Conservation (phyloP, 192 early-diverging fungal species). For the Spizellomyces punctatus region DNA sequence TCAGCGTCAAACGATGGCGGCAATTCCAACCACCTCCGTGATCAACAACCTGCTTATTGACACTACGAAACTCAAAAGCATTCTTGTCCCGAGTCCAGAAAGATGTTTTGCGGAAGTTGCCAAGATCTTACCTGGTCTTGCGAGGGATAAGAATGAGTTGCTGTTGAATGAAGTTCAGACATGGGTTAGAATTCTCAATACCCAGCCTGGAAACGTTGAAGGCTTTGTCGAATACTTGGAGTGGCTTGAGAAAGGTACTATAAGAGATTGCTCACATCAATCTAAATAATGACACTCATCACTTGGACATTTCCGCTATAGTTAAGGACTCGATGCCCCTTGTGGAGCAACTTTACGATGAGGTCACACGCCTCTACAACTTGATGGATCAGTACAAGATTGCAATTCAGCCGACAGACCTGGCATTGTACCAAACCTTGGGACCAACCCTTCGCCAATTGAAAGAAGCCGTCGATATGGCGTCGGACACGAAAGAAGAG, state of each 20-base stretch:
- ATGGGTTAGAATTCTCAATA: constrained; percentile 58
- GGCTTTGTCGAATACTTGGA: constrained; percentile 65
- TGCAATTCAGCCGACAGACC: constrained; percentile 58
- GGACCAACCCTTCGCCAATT: constrained; percentile 56
- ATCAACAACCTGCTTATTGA: constrained; percentile 62
- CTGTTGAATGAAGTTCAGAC: constrained; percentile 59
- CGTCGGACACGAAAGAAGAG: constrained; percentile 61
- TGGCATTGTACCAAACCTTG: constrained; percentile 62
- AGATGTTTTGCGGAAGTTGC: constrained; percentile 62
- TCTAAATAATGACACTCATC: not conserved
- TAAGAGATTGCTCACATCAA: constrained; percentile 13
- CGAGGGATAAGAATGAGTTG: constrained; percentile 63
- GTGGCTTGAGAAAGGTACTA: constrained; percentile 60
- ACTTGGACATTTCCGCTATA: constrained; percentile 16
- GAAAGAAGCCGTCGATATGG: constrained; percentile 60
- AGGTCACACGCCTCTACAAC: constrained; percentile 51
- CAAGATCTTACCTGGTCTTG: constrained; percentile 53
- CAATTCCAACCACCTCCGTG: constrained; percentile 37
- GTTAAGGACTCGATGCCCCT: constrained; percentile 48
- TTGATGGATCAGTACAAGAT: constrained; percentile 56
- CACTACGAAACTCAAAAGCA: constrained; percentile 53
- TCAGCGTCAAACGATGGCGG: constrained; percentile 51
- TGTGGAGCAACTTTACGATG: constrained; percentile 50
- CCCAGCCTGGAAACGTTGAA: constrained; percentile 56
- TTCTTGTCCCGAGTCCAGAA: constrained; percentile 61